Percentiles rank a stretch among this genome's conserved stretches.
These are phyloP conservation scores for Pichia cephalocereana DNA, from an alignment of 805 yeast species.

Conservation along the genomic window DNA sequence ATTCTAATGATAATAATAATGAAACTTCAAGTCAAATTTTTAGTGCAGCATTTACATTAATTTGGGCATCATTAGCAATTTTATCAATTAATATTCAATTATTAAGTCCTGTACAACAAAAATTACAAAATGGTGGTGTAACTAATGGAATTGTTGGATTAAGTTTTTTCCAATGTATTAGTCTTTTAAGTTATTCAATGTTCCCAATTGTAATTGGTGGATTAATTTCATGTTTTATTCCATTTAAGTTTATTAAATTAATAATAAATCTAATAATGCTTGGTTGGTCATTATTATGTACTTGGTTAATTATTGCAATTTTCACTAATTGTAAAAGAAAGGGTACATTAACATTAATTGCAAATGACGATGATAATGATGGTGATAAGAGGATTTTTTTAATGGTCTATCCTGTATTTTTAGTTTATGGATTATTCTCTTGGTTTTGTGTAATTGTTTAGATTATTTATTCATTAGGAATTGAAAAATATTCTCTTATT, in stretches of 20 bases:
- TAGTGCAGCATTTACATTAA: conserved; percentile 43
- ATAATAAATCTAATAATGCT: conserved; percentile 32
- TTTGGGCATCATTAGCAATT: conserved; percentile 41
- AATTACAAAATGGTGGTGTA: conserved; percentile 18
- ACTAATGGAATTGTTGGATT: conserved; percentile 30
- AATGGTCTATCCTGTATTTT: conserved; percentile 44
- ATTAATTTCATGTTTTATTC: conserved; percentile 33
- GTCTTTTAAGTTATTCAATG: conserved; percentile 47
- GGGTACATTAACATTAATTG: conserved; percentile 11
- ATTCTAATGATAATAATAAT: conserved; percentile 8
- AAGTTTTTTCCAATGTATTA: conserved; percentile 45
- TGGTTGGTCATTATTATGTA: conserved; percentile 45
- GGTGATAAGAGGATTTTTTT: conserved; percentile 45
- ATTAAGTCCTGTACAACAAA: conserved; percentile 37
- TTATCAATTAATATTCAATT: conserved; percentile 46
- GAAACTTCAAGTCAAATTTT: conserved; percentile 37
- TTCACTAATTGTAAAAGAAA: conserved; percentile 24
- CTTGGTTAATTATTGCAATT: conserved; percentile 42
- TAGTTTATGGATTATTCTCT: conserved; percentile 42
- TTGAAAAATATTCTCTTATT: conserved; percentile 30
- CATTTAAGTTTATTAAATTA: conserved; percentile 35
- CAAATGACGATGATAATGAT: conserved; percentile 27
- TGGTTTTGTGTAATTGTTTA: conserved; percentile 45
- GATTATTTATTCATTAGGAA: conserved; percentile 24
- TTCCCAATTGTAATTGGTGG: conserved; percentile 47